Evolutionary conservation across 2,329 filamentous ascomycete species (phyloP).

Genomic region (Lasiodiplodia sp.): DNA sequence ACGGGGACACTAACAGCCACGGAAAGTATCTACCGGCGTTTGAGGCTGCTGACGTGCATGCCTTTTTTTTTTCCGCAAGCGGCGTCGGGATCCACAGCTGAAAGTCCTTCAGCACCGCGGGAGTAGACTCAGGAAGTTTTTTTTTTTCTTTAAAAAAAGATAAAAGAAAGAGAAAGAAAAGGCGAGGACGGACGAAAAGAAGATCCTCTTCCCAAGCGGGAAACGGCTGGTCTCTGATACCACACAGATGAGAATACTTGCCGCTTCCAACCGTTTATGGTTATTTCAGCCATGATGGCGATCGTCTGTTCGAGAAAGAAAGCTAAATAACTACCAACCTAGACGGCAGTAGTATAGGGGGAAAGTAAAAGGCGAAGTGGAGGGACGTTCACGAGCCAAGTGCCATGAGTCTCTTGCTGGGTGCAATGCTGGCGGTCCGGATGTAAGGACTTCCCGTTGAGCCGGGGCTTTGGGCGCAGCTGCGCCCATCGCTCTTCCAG

Average conservation of each 20-base stretch:
- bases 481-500: background rate
- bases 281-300: background rate
- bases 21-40: background rate
- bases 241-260: background rate
- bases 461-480: background rate
- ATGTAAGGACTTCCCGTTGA: background rate
- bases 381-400: background rate
- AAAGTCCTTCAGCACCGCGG: background rate
- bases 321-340: too few species aligned
- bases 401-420: background rate
- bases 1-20: background rate
- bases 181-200: background rate
- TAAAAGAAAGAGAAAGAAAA: background rate
- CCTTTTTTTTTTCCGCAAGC: background rate
- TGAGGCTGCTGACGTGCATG: background rate
- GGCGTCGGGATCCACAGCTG: background rate
- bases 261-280: background rate
- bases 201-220: background rate
- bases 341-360: background rate
- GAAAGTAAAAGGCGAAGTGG: background rate
- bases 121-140: background rate
- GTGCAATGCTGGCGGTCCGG: background rate
- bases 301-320: background rate
- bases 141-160: too few species aligned
- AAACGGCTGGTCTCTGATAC: background rate